Evolutionary conservation across 306 rosid species (phyloP), one percentile per base, ranked within the genome.

Genomic region (Myrica gale): DNA sequence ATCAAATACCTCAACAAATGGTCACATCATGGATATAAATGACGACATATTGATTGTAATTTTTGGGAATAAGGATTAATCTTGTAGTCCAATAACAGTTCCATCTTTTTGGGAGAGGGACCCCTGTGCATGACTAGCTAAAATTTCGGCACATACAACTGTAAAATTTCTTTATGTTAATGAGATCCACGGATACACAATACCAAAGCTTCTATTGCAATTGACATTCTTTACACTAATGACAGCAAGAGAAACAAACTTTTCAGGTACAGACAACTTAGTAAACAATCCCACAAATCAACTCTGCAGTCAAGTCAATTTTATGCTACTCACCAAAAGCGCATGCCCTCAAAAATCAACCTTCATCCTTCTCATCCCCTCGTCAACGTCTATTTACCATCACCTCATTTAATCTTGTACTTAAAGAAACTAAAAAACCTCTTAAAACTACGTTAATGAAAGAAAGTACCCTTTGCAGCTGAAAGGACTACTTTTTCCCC

Each of bases 1-100:
- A 57, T 50, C 43, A 20, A 52, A 75, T 50, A 51, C 69, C 32
- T 65, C 45, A 50, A 42, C 52, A 69, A 74, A 82, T 55, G 62
- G 19, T 78, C 56, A 65, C 48, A 73, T 47, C 76, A 58, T 66
- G 71, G 52, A 60, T 62, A 68, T 17, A 32, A 65, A 26, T 10
- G 46, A 69, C 69, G 2, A 74, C 17, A 72, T 72, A 60, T 67
- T 39, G 16, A 74, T 17, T 20, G 6, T 19, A 42, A 15, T 17
- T 26, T 15, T 48, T 80, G 37, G 13, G 55, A 3, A 2, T 1
- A 17, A 78, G 58, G 51, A 68, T 71, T 44, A 78, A 57, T 74
- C 53, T 21, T 15, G 62, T 0, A 32, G 37, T 2, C 37, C 37
- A 32, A 32, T 32, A 32, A 32, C 37, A 32, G 0, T 32, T 26